phyloP scores from a whole-genome alignment of 2,329 filamentous ascomycete genomes.

The Botryotinia globosa region DNA sequence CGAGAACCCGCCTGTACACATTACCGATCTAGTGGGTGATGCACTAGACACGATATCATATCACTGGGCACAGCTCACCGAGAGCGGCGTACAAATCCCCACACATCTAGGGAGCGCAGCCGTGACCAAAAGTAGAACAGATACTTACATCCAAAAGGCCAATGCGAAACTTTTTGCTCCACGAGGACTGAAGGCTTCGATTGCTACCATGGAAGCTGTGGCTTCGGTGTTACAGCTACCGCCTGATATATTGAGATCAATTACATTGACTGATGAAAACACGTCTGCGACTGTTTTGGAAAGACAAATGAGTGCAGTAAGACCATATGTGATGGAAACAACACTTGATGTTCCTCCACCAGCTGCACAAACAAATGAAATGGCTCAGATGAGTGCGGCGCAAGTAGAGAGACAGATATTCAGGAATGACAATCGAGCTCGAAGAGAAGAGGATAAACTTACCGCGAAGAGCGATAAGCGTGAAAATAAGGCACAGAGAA shows the following conservation, averaged over 20 bases:
- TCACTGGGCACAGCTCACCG: constrained; percentile 30
- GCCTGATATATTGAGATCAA: constrained; percentile 27
- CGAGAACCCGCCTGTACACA: constrained; percentile 35
- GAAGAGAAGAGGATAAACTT: constrained; percentile 31
- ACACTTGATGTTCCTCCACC: constrained; percentile 24
- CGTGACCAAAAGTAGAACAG: constrained; percentile 34
- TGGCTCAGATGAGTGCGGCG: constrained; percentile 33
- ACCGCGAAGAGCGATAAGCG: background rate
- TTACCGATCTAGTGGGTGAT: constrained; percentile 32
- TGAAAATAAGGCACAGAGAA: background rate
- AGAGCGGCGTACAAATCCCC: constrained; percentile 27
- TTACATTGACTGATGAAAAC: constrained; percentile 22
- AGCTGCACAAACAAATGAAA: constrained; percentile 19
- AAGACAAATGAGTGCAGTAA: constrained; percentile 12
- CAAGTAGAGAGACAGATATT: constrained; percentile 31
- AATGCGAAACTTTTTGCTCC: constrained; percentile 39
- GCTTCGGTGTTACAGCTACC: constrained; percentile 30
- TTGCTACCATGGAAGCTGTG: constrained; percentile 34
- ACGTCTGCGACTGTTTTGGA: constrained; percentile 27
- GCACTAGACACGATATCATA: constrained; percentile 36
- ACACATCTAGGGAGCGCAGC: constrained; percentile 30
- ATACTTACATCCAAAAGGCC: constrained; percentile 35
- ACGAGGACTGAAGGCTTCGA: constrained; percentile 36
- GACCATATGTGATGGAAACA: constrained; percentile 9
- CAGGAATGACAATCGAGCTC: constrained; percentile 30